A percentile compares a stretch with the other conserved stretches of the same genome.
Evolutionary conservation across 352 stramenopile genomes (phyloP).

Genomic region (Phytophthora uliginosa): DNA sequence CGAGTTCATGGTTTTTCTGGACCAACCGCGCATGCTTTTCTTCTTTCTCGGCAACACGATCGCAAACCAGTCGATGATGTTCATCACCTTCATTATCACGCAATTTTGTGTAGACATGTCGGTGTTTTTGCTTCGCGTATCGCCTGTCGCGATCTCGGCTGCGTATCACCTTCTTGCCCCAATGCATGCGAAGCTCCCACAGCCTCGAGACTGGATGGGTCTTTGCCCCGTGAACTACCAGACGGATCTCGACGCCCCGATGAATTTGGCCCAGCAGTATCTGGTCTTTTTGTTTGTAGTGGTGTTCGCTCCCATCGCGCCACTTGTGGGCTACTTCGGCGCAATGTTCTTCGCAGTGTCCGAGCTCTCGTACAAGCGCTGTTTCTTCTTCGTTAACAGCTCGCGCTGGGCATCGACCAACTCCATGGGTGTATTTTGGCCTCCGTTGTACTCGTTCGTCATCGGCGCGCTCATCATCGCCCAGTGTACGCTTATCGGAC

Average conservation of each 20-base stretch:
- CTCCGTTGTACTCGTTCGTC: slow-evolving; percentile 74
- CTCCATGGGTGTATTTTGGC: slow-evolving; percentile 76
- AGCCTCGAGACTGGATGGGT: slow-evolving; percentile 62
- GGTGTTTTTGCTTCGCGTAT: slow-evolving; percentile 69
- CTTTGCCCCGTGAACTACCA: slow-evolving; percentile 63
- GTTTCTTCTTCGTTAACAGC: slow-evolving; percentile 76
- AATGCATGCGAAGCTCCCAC: slow-evolving; percentile 56
- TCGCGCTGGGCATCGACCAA: slow-evolving; percentile 65
- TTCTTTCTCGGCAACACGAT: slow-evolving; percentile 81
- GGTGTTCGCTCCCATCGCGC: slow-evolving; percentile 80
- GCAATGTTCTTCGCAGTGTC: slow-evolving; percentile 75
- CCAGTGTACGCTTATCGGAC: slow-evolving; percentile 71
- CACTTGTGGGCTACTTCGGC: slow-evolving; percentile 70
- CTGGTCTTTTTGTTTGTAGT: slow-evolving; percentile 81
- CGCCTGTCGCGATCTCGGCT: slow-evolving; percentile 51
- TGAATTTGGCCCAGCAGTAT: slow-evolving; percentile 73
- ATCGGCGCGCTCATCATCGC: slow-evolving; percentile 69
- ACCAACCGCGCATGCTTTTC: slow-evolving; percentile 72
- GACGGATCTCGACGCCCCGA: slow-evolving; percentile 65
- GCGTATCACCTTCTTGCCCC: slow-evolving; percentile 64
- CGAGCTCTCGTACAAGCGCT: slow-evolving; percentile 77
- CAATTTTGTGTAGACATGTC: slow-evolving; percentile 75
- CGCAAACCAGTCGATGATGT: slow-evolving; percentile 82
- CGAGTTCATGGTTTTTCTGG: slow-evolving; percentile 65
- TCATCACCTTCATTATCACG: slow-evolving; percentile 84